A percentile compares a stretch with the other conserved stretches of the same genome.
Conservation (phyloP, 805 yeast genomes). For the Candida tibetensis region DNA sequence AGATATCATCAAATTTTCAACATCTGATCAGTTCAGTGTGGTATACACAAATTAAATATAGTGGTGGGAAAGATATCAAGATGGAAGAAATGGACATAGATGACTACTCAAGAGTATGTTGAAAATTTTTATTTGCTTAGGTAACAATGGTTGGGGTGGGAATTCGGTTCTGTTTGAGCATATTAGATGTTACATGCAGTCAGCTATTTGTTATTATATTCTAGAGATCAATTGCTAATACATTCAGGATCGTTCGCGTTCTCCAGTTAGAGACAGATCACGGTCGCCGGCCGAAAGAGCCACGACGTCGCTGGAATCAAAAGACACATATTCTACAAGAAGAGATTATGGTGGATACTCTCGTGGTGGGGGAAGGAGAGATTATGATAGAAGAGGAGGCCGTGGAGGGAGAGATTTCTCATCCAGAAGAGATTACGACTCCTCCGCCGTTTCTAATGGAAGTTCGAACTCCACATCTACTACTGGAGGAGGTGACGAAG, state of each 20-base stretch:
- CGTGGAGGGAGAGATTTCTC: slow-evolving; percentile 17
- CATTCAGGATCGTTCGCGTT: slow-evolving; percentile 25
- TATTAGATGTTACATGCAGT: no score
- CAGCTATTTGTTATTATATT: no score
- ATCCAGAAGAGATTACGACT: slow-evolving; percentile 21
- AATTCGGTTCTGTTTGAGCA: neutral
- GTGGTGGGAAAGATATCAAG: no score
- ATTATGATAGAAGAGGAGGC: slow-evolving; percentile 16
- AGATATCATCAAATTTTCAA: no score
- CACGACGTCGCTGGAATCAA: neutral
- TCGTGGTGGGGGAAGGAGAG: slow-evolving; percentile 12
- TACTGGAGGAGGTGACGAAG: slow-evolving; percentile 36
- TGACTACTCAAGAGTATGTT: slow-evolving; percentile 58
- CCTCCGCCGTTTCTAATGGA: slow-evolving; percentile 7
- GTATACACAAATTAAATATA: no score
- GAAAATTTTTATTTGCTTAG: neutral
- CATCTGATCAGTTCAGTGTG: no score
- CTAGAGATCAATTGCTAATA: slow-evolving; percentile 5
- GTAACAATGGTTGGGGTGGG: neutral
- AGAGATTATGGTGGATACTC: slow-evolving; percentile 12
- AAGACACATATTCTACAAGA: slow-evolving; percentile 1
- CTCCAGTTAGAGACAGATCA: slow-evolving; percentile 29
- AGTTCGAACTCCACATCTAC: slow-evolving; percentile 22
- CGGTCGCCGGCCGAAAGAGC: slow-evolving; percentile 35
- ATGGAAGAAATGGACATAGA: slow-evolving; percentile 67